Conservation (phyloP, 2,329 filamentous ascomycete species). For the Fusarium staphyleae region DNA sequence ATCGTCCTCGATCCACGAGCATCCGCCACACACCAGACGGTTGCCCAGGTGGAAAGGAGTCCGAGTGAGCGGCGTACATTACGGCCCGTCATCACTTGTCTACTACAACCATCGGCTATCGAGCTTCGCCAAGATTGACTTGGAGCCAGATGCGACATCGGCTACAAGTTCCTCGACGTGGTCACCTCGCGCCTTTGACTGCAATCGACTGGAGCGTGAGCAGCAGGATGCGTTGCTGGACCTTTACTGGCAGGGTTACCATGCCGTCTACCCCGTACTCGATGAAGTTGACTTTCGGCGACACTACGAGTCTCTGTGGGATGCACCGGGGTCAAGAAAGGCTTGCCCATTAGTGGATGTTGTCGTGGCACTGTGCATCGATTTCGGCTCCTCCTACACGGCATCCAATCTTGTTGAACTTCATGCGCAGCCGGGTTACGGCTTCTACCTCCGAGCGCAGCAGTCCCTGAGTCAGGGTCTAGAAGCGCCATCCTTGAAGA, state of each 20-base stretch:
- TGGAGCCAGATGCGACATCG: background rate
- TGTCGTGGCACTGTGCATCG: conserved; percentile 59
- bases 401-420: conserved; percentile 39
- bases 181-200: background rate
- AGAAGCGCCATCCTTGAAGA: conserved; percentile 54
- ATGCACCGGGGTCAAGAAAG: conserved; percentile 41
- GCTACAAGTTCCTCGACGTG: background rate
- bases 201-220: conserved; percentile 42
- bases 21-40: background rate
- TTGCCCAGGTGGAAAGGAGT: conserved; percentile 21
- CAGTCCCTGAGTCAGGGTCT: conserved; percentile 49
- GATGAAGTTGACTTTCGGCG: conserved; percentile 34
- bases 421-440: conserved; percentile 51
- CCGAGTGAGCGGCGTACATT: conserved; percentile 12
- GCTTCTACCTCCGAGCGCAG: conserved; percentile 54
- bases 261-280: conserved; percentile 50
- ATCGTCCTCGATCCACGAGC: background rate
- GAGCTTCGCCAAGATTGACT: conserved; percentile 18
- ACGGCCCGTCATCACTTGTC: conserved; percentile 35
- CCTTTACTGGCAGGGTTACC: conserved; percentile 57
- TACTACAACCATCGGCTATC: conserved; percentile 37
- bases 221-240: conserved; percentile 57
- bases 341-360: conserved; percentile 60
- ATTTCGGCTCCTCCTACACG: conserved; percentile 48
- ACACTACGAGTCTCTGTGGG: conserved; percentile 39